Conservation (phyloP, 192 early-diverging fungal genomes). For the Coemansia sp. region DNA sequence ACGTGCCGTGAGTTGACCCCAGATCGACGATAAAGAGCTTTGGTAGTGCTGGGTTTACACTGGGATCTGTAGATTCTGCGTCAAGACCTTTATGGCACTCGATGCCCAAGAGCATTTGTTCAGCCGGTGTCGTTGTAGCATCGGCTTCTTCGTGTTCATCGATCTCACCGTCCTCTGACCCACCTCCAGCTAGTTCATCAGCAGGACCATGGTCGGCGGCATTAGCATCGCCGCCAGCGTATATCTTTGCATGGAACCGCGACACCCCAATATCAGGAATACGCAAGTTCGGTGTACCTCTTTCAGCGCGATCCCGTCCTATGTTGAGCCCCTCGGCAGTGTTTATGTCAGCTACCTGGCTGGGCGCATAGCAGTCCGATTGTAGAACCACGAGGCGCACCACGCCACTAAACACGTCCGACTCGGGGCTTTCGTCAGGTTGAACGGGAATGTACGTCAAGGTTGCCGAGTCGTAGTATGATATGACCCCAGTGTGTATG, state of each 20-base stretch:
- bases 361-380: conserved; percentile 47
- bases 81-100: conserved; percentile 10
- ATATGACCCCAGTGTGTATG: conserved; percentile 46
- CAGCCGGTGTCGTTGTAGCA: neutral
- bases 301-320: conserved; percentile 59
- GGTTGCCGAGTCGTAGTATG: conserved; percentile 54
- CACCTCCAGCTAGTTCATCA: conserved; percentile 1
- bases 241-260: conserved; percentile 64
- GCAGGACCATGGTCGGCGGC: conserved; percentile 3
- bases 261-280: conserved; percentile 65
- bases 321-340: conserved; percentile 54
- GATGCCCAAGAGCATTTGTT: conserved; percentile 18
- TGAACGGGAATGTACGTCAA: conserved; percentile 56
- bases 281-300: conserved; percentile 50
- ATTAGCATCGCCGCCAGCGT: conserved; percentile 19
- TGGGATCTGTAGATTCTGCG: neutral
- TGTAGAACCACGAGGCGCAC: conserved; percentile 61
- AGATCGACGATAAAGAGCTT: conserved; percentile 59
- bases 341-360: conserved; percentile 57
- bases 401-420: conserved; percentile 11
- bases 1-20: conserved; percentile 77
- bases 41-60: neutral
- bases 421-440: neutral
- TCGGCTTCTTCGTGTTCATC: conserved; percentile 5
- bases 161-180: conserved; percentile 43